Conservation (phyloP, 2,329 filamentous ascomycete genomes). For the Ophiostoma ulmi region DNA sequence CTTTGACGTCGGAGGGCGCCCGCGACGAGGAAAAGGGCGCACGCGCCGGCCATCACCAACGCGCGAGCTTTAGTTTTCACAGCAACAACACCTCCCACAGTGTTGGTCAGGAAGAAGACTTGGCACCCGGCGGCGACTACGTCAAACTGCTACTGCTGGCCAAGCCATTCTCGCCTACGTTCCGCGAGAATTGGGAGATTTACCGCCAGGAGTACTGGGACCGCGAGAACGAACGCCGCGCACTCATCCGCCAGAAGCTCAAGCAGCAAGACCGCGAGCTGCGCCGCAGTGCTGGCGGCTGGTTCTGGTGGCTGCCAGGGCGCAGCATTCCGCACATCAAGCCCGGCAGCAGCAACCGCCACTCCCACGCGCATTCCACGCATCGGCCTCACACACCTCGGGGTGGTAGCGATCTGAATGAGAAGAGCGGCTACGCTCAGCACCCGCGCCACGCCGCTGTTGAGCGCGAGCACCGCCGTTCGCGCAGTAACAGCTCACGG, state of each 20-base stretch:
- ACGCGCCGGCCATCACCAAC: neutral
- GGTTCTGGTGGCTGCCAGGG: constrained; percentile 85
- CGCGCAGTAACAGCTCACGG: constrained; percentile 49
- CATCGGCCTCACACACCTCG: constrained; percentile 23
- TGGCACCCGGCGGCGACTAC: constrained; percentile 83
- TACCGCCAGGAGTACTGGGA: constrained; percentile 97
- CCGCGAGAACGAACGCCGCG: constrained; percentile 83
- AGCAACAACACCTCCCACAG: constrained; percentile 5
- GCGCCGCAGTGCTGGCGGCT: constrained; percentile 62
- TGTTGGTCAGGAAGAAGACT: constrained; percentile 74
- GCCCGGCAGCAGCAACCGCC: neutral
- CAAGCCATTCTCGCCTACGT: constrained; percentile 91
- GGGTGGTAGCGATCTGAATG: constrained; percentile 19
- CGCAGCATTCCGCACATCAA: constrained; percentile 34
- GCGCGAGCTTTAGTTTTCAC: constrained; percentile 14
- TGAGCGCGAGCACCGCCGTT: constrained; percentile 45
- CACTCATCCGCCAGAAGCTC: constrained; percentile 64
- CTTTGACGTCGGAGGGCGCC: neutral
- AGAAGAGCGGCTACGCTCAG: constrained; percentile 35
- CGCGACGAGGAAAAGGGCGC: constrained; percentile 26
- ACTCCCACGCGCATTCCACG: neutral
- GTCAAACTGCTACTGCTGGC: constrained; percentile 85
- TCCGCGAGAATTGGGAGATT: constrained; percentile 94
- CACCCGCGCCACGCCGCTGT: constrained; percentile 42
- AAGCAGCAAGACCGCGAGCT: constrained; percentile 62